A percentile compares a stretch with the other conserved stretches of the same genome.
Conservation (phyloP, 148 eudicot genomes). For the Chenopodium quinoa region DNA sequence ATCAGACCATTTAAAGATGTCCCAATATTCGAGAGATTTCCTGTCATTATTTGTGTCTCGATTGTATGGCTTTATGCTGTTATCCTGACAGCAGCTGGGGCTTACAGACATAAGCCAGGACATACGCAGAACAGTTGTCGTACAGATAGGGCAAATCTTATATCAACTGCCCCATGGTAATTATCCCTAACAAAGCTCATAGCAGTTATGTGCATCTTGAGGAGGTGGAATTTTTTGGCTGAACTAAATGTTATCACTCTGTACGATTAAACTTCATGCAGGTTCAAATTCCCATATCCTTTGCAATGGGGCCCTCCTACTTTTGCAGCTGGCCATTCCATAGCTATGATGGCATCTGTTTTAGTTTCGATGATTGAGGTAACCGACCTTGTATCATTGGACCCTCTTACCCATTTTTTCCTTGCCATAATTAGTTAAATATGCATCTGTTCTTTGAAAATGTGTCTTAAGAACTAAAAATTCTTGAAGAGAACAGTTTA, state of each 20-base stretch:
- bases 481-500: not conserved
- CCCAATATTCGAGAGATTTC: conserved; percentile 94
- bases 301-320: conserved; percentile 99
- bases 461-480: not conserved
- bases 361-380: conserved; percentile 99
- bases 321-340: conserved; percentile 81
- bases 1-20: conserved; percentile 65
- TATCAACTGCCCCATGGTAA: conserved; percentile 95
- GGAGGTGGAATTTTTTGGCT: not conserved
- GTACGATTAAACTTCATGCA: conserved; percentile 18
- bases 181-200: not conserved
- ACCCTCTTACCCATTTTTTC: not conserved
- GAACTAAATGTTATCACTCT: not conserved
- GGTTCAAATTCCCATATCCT: conserved; percentile 98
- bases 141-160: conserved; percentile 79
- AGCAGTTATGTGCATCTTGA: not conserved
- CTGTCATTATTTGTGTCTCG: conserved; percentile 62
- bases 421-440: not conserved
- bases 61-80: conserved; percentile 88
- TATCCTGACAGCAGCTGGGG: conserved; percentile 91
- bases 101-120: conserved; percentile 61
- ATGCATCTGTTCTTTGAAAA: not conserved
- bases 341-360: conserved; percentile 99
- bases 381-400: conserved; percentile 17
- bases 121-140: conserved; percentile 82